Percentiles rank a stretch among this genome's conserved stretches.
Evolutionary conservation across 177 flowering plant species (phyloP).

Genomic region (Tripterygium wilfordii): DNA sequence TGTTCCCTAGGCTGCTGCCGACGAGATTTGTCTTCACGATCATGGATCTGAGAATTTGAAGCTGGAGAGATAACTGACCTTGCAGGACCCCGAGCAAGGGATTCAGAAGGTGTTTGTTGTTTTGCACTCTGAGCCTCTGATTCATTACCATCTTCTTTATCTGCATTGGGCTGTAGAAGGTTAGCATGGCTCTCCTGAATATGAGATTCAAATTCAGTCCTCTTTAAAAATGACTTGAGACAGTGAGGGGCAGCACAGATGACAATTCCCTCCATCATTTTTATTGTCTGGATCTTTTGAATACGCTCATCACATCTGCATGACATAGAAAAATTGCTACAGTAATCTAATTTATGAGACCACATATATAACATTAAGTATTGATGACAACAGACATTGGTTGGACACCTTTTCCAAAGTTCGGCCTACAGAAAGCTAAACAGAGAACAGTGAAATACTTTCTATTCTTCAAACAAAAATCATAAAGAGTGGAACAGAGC

Average conservation of each 20-base stretch:
- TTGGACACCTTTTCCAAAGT: too few species aligned
- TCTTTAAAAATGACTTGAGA: conserved; percentile 85
- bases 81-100: conserved; percentile 51
- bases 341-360: not conserved
- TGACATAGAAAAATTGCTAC: not conserved
- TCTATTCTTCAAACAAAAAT: too few species aligned
- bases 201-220: conserved; percentile 74
- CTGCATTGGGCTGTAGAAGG: conserved; percentile 62
- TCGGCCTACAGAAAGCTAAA: too few species aligned
- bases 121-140: conserved; percentile 49
- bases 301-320: conserved; percentile 92
- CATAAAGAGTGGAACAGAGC: too few species aligned
- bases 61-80: conserved; percentile 53
- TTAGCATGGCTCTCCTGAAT: conserved; percentile 64
- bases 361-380: too few species aligned
- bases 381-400: too few species aligned
- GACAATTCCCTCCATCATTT: conserved; percentile 91
- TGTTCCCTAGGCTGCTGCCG: conserved; percentile 47
- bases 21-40: conserved; percentile 56
- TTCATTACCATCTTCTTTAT: conserved; percentile 63
- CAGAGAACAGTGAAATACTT: too few species aligned
- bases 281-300: conserved; percentile 93
- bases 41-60: conserved; percentile 44
- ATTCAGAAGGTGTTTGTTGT: conserved; percentile 45
- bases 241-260: conserved; percentile 99